A percentile compares a stretch with the other conserved stretches of the same genome.
phyloP scores from a whole-genome alignment of 2,329 filamentous ascomycete species.

The Dothiorella sarmentorum region DNA sequence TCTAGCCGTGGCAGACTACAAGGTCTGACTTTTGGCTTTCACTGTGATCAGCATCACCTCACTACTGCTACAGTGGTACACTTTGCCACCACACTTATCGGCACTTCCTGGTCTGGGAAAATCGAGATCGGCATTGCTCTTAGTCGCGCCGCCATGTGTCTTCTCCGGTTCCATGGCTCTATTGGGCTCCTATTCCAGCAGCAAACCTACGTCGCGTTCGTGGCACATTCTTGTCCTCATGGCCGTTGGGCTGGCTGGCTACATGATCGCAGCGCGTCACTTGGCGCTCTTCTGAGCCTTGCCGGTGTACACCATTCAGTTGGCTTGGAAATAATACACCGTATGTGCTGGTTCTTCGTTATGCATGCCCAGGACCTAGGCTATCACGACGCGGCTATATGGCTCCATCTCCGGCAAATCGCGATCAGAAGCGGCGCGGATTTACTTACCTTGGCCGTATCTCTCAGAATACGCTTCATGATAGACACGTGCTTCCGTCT shows the following conservation, averaged over 20 bases:
- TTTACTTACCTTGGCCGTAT: background rate
- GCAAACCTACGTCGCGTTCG: background rate
- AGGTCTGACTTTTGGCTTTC: slow-evolving; percentile 13
- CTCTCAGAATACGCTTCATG: background rate
- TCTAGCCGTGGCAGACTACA: slow-evolving; percentile 16
- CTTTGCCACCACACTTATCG: slow-evolving; percentile 18
- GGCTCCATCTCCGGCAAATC: background rate
- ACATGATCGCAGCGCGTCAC: background rate
- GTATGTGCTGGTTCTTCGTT: background rate
- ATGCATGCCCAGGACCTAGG: background rate
- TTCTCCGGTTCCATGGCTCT: background rate
- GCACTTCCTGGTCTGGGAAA: slow-evolving; percentile 8
- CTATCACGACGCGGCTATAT: background rate
- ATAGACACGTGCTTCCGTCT: background rate
- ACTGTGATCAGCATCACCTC: slow-evolving; percentile 14
- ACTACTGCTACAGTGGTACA: slow-evolving; percentile 10
- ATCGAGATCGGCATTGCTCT: background rate
- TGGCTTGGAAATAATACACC: background rate
- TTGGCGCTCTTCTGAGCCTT: background rate
- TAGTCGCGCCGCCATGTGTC: background rate
- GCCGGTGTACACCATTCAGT: background rate
- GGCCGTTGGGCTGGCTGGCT: background rate
- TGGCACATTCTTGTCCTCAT: background rate
- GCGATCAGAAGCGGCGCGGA: slow-evolving; percentile 5
- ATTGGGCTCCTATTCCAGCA: background rate